Evolutionary conservation across 2,329 filamentous ascomycete genomes (phyloP), one percentile per base, ranked within the genome.

Genomic region (Ceratocystis harringtonii): DNA sequence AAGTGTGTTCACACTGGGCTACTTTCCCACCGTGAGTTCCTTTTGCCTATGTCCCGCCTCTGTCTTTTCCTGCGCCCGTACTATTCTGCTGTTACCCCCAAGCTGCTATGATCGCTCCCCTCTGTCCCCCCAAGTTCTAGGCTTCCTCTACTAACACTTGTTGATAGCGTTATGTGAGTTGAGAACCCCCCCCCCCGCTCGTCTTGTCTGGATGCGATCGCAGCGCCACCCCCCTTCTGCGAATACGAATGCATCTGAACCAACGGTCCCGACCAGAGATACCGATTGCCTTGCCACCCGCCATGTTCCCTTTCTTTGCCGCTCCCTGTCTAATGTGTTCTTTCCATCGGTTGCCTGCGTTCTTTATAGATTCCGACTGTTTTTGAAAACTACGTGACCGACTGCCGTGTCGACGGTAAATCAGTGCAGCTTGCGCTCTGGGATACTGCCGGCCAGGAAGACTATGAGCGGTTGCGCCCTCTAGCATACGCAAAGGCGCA

Each of bases 381-480:
- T 45, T 99, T 99, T 76, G 94, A 99, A 75, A 99, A 99, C 78
- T 99, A 99, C 73, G 94, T 99, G 69, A 99, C 94, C 71, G 94
- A 99, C 78, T 99, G 94, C 77, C 84, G 92, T 78, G 94, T 99
- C 68, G 94, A 99, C 74, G 94, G 94, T 72, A 96, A 96, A 75
- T 96, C 90, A n/a, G 94, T 99, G 48, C 94, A 99, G 78, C 82
- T 99, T 69, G 94, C 94, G 63, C 80, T 99, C 71, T 99, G 94
- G 94, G 94, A 99, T 85, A 99, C 94, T n/a, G 94, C 94, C 63
- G 94, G 94, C 68, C 94, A 99, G 76, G 94, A 99, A 81, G 94
- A 99, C 75, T 99, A 99, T 75, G 94, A 99, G 76, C 84, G 94
- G 74, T 80, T 99, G 77, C 88, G 94, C 69, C 94, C 94, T 63